Base-by-base conservation (phyloP, 805 yeast species). In the Saccharomycopsis sp. region DNA sequence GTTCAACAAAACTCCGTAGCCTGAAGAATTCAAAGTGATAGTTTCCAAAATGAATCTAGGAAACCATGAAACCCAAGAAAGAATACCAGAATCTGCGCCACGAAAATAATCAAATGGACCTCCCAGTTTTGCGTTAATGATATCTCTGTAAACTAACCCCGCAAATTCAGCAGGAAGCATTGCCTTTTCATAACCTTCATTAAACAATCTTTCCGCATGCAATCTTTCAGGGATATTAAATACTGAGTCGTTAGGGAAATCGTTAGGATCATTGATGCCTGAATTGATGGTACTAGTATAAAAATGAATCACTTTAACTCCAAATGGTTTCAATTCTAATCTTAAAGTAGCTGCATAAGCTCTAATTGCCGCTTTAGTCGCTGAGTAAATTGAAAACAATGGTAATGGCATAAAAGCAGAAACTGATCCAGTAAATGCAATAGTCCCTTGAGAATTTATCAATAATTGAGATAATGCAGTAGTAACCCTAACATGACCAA, bases 281-380 rank as follows among this genome's bases (percentile, higher is more conserved):
- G 90, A 81, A 22, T 66, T 64, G 24, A 85, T 93, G 29, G 85
- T 90, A 26, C 93, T 93, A 6, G 90, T 83, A 32, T 81, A 63
- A 9, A 79, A 68, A 53, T 80, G 80, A 48, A 82, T 67, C 0
- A 85, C 90, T 40, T 75, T 67, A 6, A 85, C 90, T 11, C 74
- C 83, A 53, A 82, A 79, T 4, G 86, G 85, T 56, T 74, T 73
- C 71, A 85, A 57, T 59, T 85, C 94, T 19, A 78, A 55, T 41
- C 79, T 72, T 43, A 85, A 62, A 2, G 70, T 71, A 31, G 74
- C 71, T 0, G 86, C 84, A 55, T 78, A 85, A 51, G 75, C 79
- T 52, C 81, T 85, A 46, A 85, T 74, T 0, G 89, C 88, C 5
- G 89, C 85, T 55, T 85, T 85, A 1, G 82, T 59, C 1, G 88